phyloP scores from a whole-genome alignment of 768 basidiomycete genomes.

The Lactarius vividus region DNA sequence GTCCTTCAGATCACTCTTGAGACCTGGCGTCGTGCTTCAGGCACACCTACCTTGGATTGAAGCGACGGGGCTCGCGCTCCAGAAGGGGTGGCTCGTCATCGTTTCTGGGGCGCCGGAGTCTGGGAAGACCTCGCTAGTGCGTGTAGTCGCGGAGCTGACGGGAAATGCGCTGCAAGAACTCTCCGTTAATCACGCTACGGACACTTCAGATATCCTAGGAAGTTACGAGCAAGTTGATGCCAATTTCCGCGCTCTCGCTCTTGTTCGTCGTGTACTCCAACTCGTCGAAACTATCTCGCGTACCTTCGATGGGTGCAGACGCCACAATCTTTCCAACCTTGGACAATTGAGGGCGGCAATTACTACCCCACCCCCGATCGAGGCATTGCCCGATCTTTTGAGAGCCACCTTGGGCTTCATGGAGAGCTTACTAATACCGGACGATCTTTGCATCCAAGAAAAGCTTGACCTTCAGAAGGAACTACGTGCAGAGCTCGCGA shows the following conservation, averaged over 20 bases:
- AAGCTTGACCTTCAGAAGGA: constrained; percentile 8
- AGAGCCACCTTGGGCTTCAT: constrained; percentile 34
- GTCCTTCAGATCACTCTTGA: constrained; percentile 36
- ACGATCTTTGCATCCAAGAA: constrained; percentile 15
- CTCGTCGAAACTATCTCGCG: constrained; percentile 42
- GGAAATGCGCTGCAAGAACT: constrained; percentile 73
- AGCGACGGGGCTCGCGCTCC: constrained; percentile 68
- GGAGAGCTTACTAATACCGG: constrained; percentile 29
- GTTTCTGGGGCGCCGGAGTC: constrained; percentile 68
- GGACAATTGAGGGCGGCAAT: constrained; percentile 7
- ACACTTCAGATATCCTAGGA: constrained; percentile 91
- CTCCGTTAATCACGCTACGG: constrained; percentile 79
- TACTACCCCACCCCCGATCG: not conserved
- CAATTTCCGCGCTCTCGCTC: constrained; percentile 37
- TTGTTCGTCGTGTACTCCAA: constrained; percentile 42
- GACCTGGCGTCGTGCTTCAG: constrained; percentile 54
- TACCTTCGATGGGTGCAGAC: constrained; percentile 30
- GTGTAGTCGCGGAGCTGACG: constrained; percentile 63
- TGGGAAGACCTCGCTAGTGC: constrained; percentile 80
- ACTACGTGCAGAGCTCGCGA: constrained; percentile 28
- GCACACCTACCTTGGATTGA: constrained; percentile 65
- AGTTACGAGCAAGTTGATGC: constrained; percentile 90
- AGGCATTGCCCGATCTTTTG: constrained; percentile 29
- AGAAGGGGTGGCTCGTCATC: constrained; percentile 85
- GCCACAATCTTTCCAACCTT: not conserved